Percentiles rank a stretch among this genome's conserved stretches.
Conservation (phyloP, 1,284 basidiomycete genomes). For the Tremellales sp. region DNA sequence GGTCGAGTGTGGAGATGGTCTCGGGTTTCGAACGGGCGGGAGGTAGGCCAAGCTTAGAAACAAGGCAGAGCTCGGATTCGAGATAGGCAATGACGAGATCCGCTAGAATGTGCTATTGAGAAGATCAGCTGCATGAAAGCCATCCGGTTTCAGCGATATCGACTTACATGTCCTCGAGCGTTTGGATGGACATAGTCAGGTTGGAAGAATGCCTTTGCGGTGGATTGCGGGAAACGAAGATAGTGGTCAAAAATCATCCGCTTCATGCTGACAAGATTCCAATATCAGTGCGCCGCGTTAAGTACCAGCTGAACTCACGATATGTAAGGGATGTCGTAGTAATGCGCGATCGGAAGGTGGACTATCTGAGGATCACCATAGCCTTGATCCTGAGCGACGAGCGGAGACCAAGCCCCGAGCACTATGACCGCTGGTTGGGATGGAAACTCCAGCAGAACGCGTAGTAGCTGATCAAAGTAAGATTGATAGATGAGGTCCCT, state of each 20-base stretch:
- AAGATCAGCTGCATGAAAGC: neutral
- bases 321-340: slow-evolving; percentile 47
- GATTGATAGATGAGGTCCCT: slow-evolving; percentile 38
- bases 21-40: slow-evolving; percentile 16
- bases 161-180: slow-evolving; percentile 43
- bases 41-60: slow-evolving; percentile 37
- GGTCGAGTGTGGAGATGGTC: slow-evolving; percentile 33
- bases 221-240: slow-evolving; percentile 39
- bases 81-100: slow-evolving; percentile 47
- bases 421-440: slow-evolving; percentile 45
- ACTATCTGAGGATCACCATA: slow-evolving; percentile 47
- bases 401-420: slow-evolving; percentile 45
- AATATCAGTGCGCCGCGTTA: neutral
- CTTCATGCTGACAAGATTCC: slow-evolving; percentile 28
- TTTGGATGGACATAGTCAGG: slow-evolving; percentile 45
- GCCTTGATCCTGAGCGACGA: slow-evolving; percentile 43
- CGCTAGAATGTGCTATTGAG: slow-evolving; percentile 37
- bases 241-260: slow-evolving; percentile 46
- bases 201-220: slow-evolving; percentile 38
- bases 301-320: slow-evolving; percentile 14
- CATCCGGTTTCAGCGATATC: neutral
- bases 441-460: slow-evolving; percentile 43
- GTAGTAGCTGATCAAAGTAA: slow-evolving; percentile 48
- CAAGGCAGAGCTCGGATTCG: slow-evolving; percentile 46
- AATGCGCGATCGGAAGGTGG: slow-evolving; percentile 45